Percentiles rank a stretch among this genome's conserved stretches.
These are phyloP conservation scores for Mycena alexandri DNA, from an alignment of 768 basidiomycete genomes.

Conservation along the genomic window DNA sequence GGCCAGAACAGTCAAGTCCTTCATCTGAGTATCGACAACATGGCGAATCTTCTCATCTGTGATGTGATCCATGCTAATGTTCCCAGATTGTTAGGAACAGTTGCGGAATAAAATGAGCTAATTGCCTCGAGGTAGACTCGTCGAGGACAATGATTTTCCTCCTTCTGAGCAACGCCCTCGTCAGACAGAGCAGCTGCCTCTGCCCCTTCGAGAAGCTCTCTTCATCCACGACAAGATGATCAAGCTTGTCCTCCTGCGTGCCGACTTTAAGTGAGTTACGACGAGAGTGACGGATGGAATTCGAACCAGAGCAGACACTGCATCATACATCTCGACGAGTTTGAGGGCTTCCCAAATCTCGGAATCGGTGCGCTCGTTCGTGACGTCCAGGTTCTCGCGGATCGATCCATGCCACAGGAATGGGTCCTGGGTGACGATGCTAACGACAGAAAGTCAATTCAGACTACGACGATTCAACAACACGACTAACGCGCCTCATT, in stretches of 20 bases:
- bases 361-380: slow-evolving; percentile 12
- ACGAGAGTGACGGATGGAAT: not conserved
- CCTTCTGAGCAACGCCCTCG: slow-evolving; percentile 15
- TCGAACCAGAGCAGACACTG: slow-evolving; percentile 20
- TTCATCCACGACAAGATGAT: slow-evolving; percentile 21
- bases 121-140: slow-evolving; percentile 22
- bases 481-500: slow-evolving; percentile 20
- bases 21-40: slow-evolving; percentile 30
- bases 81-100: not conserved
- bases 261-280: not conserved
- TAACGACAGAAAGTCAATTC: not conserved
- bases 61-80: slow-evolving; percentile 31
- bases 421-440: slow-evolving; percentile 33
- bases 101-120: not conserved
- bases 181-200: slow-evolving; percentile 22
- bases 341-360: slow-evolving; percentile 27
- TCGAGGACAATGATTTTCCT: slow-evolving; percentile 22
- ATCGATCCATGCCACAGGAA: slow-evolving; percentile 35
- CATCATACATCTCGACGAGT: slow-evolving; percentile 28
- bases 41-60: slow-evolving; percentile 32
- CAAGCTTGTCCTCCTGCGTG: slow-evolving; percentile 16
- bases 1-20: slow-evolving; percentile 29
- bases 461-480: not conserved
- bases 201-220: slow-evolving; percentile 26
- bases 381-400: slow-evolving; percentile 26